Percentiles rank a stretch among this genome's conserved stretches.
phyloP scores from a whole-genome alignment of 768 basidiomycete species.

The Lepiota venenata region DNA sequence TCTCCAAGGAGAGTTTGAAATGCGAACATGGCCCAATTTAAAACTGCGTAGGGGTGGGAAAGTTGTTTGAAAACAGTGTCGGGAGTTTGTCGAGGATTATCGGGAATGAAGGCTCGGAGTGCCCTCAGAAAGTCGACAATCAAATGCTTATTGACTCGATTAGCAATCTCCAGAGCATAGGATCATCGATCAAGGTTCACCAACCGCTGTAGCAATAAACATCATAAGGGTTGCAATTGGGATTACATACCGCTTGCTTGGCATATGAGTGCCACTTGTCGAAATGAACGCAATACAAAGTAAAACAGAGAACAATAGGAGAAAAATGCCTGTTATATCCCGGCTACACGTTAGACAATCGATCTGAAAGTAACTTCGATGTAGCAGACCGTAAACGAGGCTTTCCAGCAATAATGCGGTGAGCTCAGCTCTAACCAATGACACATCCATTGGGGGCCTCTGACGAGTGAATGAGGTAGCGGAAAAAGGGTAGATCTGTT shows the following conservation, averaged over 20 bases:
- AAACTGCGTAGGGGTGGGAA: slow-evolving; percentile 2
- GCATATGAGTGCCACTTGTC: not conserved
- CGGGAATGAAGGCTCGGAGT: slow-evolving; percentile 2
- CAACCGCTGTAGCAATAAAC: slow-evolving; percentile 2
- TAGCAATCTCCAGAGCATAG: not conserved
- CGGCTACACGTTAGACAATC: not conserved
- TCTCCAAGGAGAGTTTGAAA: slow-evolving; percentile 8
- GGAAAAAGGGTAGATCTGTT: not conserved
- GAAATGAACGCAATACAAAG: not conserved
- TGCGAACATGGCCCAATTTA: slow-evolving; percentile 6
- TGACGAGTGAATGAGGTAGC: not conserved
- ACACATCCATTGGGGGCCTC: not conserved
- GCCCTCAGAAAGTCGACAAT: slow-evolving; percentile 8
- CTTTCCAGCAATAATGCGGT: slow-evolving; percentile 7
- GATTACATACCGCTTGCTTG: slow-evolving; percentile 1
- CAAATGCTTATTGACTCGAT: not conserved
- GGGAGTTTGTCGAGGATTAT: not conserved
- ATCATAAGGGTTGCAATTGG: slow-evolving; percentile 4
- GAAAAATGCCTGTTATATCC: not conserved
- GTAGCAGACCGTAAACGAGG: slow-evolving; percentile 1
- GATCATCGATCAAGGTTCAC: not conserved
- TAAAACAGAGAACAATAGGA: slow-evolving; percentile 3
- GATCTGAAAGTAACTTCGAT: not conserved
- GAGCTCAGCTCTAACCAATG: slow-evolving; percentile 1
- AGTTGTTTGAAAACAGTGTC: slow-evolving; percentile 5